Evolutionary conservation across 306 rosid genomes (phyloP), one percentile per base, ranked within the genome.

Genomic region (Trifolium subterraneum): DNA sequence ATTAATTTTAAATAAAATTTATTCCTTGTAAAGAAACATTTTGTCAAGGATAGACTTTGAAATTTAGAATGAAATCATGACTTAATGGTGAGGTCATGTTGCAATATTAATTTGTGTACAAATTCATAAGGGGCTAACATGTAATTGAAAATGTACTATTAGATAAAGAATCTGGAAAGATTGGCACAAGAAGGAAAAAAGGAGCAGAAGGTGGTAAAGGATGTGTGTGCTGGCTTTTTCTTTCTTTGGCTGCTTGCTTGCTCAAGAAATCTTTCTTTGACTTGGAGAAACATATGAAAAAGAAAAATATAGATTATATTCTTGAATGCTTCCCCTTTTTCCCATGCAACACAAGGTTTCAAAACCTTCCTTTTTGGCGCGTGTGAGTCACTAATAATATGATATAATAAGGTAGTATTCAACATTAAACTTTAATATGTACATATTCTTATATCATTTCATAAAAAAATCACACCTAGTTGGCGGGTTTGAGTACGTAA

Each of bases 221-320:
- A 35, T 39, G 64, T 68, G 64, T 68, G 69, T 48, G 80, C 78
- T 84, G 75, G 85, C 92, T 78, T 92, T 92, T 88, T 88, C 89
- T 75, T 73, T n/a, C 77, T 86, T 86, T 88, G 89, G 88, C 87
- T 67, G 79, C 76, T 88, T 67, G 80, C 78, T 88, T 92, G 75
- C 89, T 68, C 89, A 83, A 92, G 86, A 90, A 90, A 90, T 88
- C 90, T 85, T 88, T 85, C 86, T 88, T 92, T 90, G 93, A 92
- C 97, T 92, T 86, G 50, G 74, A 64, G 76, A 85, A 64, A 87
- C 83, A 84, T 70, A 64, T 27, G 44, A 50, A 61, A 75, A 41
- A 55, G 58, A 67, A 42, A 64, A 63, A 65, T 67, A 66, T 41
- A 22, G 68, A 80, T 82, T 39, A 71, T 79, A 74, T 87, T 83